Evolutionary conservation across 352 stramenopile species (phyloP).

Genomic region (Saprolegnia parasitica): DNA sequence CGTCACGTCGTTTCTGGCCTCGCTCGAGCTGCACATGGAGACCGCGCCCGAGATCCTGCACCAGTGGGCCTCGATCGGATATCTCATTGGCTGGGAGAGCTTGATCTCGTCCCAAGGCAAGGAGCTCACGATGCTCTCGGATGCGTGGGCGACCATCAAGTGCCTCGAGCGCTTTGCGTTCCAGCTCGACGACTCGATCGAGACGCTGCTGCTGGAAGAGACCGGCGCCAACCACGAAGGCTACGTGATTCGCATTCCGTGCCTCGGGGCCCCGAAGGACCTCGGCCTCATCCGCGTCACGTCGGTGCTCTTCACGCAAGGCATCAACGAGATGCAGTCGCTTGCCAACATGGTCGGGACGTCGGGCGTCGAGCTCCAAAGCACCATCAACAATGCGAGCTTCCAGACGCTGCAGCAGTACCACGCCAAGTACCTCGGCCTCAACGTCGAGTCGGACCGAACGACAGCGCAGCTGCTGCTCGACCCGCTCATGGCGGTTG

Average conservation of each 20-base stretch:
- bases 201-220: conserved; percentile 18
- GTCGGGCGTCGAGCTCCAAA: conserved; percentile 74
- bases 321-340: conserved; percentile 93
- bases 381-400: conserved; percentile 78
- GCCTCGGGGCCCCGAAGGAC: conserved; percentile 33
- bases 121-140: conserved; percentile 93
- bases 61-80: conserved; percentile 66
- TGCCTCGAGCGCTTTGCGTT: conserved; percentile 83
- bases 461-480: conserved; percentile 25
- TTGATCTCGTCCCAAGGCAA: conserved; percentile 93
- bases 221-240: conserved; percentile 21
- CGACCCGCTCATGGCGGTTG: conserved; percentile 27
- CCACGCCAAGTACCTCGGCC: conserved; percentile 65
- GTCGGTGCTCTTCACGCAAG: conserved; percentile 81
- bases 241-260: conserved; percentile 49
- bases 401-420: conserved; percentile 53
- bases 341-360: conserved; percentile 88
- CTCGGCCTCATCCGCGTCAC: conserved; percentile 60
- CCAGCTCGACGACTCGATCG: conserved; percentile 50
- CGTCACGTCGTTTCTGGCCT: conserved; percentile 71
- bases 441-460: conserved; percentile 31
- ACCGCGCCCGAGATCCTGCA: conserved; percentile 49
- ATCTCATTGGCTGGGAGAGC: conserved; percentile 92
- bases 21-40: conserved; percentile 66
- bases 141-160: conserved; percentile 86